These are phyloP conservation scores for Xylariaceae sp. DNA, from an alignment of 2,329 filamentous ascomycete species.

Conservation along the genomic window DNA sequence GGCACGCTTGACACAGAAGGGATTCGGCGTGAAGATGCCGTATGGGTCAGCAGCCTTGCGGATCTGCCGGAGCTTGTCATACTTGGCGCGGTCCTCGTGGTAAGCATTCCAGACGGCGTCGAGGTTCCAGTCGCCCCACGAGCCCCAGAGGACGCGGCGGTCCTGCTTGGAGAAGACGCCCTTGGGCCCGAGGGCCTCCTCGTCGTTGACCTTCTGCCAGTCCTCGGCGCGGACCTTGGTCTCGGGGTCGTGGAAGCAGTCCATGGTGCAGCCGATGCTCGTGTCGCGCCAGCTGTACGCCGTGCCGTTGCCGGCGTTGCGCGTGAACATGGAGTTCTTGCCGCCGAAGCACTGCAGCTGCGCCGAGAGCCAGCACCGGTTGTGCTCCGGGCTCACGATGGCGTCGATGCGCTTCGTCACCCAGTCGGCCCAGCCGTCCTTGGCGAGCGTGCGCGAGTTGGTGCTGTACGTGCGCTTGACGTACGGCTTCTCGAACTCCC, in stretches of 20 bases:
- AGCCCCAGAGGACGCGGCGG: slow-evolving; percentile 49
- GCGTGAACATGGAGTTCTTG: slow-evolving; percentile 47
- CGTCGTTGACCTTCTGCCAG: slow-evolving; percentile 52
- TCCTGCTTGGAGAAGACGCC: slow-evolving; percentile 48
- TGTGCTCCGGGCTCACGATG: slow-evolving; percentile 44
- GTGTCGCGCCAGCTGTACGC: slow-evolving; percentile 56
- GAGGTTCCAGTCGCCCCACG: slow-evolving; percentile 47
- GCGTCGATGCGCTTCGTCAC: slow-evolving; percentile 46
- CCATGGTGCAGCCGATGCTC: slow-evolving; percentile 46
- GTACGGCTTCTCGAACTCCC: slow-evolving; percentile 56
- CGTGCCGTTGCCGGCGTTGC: slow-evolving; percentile 52
- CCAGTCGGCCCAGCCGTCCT: slow-evolving; percentile 49
- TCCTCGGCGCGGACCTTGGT: slow-evolving; percentile 44
- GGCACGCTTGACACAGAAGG: slow-evolving; percentile 38
- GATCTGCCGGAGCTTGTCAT: slow-evolving; percentile 45
- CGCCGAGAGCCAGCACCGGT: slow-evolving; percentile 50
- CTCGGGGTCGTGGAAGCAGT: slow-evolving; percentile 51
- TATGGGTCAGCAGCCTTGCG: slow-evolving; percentile 40
- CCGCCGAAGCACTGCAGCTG: slow-evolving; percentile 55
- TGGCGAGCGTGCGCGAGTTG: slow-evolving; percentile 47
- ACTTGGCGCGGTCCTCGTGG: slow-evolving; percentile 46
- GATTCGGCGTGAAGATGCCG: slow-evolving; percentile 39
- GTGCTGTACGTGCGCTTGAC: slow-evolving; percentile 54
- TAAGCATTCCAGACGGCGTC: slow-evolving; percentile 46
- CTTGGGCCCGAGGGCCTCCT: slow-evolving; percentile 36